Percentiles rank a stretch among this genome's conserved stretches.
Conservation (phyloP, 768 basidiomycete species). For the Suillus placidus region DNA sequence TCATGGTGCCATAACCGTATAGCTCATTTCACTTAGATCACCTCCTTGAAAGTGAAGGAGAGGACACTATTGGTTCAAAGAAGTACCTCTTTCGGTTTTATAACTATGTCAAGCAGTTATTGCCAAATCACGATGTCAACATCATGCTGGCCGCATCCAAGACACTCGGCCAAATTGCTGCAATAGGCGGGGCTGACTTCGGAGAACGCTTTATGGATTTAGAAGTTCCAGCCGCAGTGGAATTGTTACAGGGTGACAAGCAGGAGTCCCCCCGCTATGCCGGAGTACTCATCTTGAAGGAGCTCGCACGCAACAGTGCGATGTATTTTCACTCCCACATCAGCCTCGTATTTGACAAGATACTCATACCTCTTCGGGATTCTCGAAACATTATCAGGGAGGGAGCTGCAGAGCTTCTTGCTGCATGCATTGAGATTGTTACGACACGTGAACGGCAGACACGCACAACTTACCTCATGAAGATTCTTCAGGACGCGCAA, state of each 20-base stretch:
- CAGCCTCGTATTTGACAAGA: slow-evolving; percentile 86
- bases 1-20: slow-evolving; percentile 12
- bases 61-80: slow-evolving; percentile 81
- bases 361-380: slow-evolving; percentile 88
- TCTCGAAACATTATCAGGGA: slow-evolving; percentile 89
- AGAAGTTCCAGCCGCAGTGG: slow-evolving; percentile 84
- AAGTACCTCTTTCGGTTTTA: slow-evolving; percentile 83
- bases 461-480: slow-evolving; percentile 65
- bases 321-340: slow-evolving; percentile 89
- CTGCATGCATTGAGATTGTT: slow-evolving; percentile 89
- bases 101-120: slow-evolving; percentile 91
- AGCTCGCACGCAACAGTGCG: slow-evolving; percentile 87
- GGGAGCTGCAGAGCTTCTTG: slow-evolving; percentile 91
- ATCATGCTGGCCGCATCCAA: slow-evolving; percentile 96
- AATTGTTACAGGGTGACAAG: slow-evolving; percentile 73
- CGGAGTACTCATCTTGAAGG: slow-evolving; percentile 91
- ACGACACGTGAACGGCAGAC: slow-evolving; percentile 69
- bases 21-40: slow-evolving; percentile 49
- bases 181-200: slow-evolving; percentile 79
- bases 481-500: slow-evolving; percentile 90
- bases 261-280: slow-evolving; percentile 87
- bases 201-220: slow-evolving; percentile 89
- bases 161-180: slow-evolving; percentile 84
- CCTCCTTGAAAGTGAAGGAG: slow-evolving; percentile 74
- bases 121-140: slow-evolving; percentile 88